phyloP scores from a whole-genome alignment of 2,329 filamentous ascomycete species.

The Trichoderma oligosporum region DNA sequence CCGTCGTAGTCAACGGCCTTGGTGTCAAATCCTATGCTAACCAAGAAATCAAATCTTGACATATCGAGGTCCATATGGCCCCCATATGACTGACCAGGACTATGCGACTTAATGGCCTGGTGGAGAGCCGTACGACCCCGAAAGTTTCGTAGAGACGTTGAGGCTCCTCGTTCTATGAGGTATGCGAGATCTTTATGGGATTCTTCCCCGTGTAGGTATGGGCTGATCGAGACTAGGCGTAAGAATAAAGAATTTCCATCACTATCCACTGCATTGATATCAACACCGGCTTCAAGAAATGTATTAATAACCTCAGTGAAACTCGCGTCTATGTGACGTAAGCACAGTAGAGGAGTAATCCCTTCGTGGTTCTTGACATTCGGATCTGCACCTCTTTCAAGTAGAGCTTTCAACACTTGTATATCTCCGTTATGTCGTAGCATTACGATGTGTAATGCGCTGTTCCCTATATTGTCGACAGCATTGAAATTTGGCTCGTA shows the following conservation, averaged over 20 bases:
- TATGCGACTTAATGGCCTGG: neutral
- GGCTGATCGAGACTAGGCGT: neutral
- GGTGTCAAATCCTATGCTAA: slow-evolving; percentile 17
- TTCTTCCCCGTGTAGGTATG: neutral
- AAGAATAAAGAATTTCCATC: slow-evolving; percentile 23
- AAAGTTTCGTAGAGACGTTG: slow-evolving; percentile 16
- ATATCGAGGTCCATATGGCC: neutral
- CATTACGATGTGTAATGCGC: slow-evolving; percentile 22
- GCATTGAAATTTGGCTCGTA: slow-evolving; percentile 23
- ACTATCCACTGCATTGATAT: slow-evolving; percentile 24
- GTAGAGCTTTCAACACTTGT: slow-evolving; percentile 8
- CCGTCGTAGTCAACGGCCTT: slow-evolving; percentile 23
- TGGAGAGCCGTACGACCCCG: slow-evolving; percentile 24
- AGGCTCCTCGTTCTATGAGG: slow-evolving; percentile 22
- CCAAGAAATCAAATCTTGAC: slow-evolving; percentile 15
- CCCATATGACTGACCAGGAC: neutral
- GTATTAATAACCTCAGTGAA: neutral
- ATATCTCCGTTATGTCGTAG: neutral
- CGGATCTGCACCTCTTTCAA: slow-evolving; percentile 25
- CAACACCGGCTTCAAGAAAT: slow-evolving; percentile 24
- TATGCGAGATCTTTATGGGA: slow-evolving; percentile 15
- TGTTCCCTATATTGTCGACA: slow-evolving; percentile 24
- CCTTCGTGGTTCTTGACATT: slow-evolving; percentile 23
- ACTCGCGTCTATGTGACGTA: neutral
- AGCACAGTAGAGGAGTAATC: slow-evolving; percentile 20